phyloP scores from a whole-genome alignment of 768 basidiomycete species.

The Russula virescens region DNA sequence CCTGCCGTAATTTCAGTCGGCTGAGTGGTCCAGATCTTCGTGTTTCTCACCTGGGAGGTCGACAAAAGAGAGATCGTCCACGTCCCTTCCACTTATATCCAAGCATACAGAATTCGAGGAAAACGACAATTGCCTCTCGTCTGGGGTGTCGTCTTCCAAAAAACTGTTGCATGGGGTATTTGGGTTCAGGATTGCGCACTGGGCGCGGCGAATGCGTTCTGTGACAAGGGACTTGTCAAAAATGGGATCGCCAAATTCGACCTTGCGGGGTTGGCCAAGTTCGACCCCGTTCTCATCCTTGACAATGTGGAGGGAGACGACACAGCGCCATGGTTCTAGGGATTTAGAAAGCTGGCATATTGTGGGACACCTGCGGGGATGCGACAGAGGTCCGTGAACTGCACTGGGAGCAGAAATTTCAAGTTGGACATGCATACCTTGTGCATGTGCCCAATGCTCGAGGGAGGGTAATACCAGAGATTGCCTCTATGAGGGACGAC shows the following conservation, averaged over 20 bases:
- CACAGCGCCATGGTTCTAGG: constrained; percentile 32
- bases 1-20: constrained; percentile 31
- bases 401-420: neutral
- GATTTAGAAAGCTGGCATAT: constrained; percentile 33
- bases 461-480: constrained; percentile 66
- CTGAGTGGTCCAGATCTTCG: neutral
- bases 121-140: constrained; percentile 29
- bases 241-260: constrained; percentile 37
- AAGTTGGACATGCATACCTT: constrained; percentile 41
- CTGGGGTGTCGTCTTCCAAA: constrained; percentile 34
- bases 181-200: constrained; percentile 61
- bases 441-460: constrained; percentile 74
- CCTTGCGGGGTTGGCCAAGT: constrained; percentile 33
- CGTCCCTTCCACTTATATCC: constrained; percentile 33
- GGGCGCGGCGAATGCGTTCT: constrained; percentile 60
- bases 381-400: neutral
- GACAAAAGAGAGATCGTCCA: constrained; percentile 38
- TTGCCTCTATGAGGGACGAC: constrained; percentile 71
- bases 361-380: constrained; percentile 32
- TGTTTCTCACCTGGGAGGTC: constrained; percentile 36
- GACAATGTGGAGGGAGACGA: constrained; percentile 31
- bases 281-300: constrained; percentile 28
- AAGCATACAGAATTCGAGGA: constrained; percentile 36
- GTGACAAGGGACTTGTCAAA: constrained; percentile 50
- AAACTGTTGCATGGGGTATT: constrained; percentile 32